Evolutionary conservation across 345 rosid species (phyloP), one percentile per base, ranked within the genome.

Genomic region (Arabidopsis suecica): DNA sequence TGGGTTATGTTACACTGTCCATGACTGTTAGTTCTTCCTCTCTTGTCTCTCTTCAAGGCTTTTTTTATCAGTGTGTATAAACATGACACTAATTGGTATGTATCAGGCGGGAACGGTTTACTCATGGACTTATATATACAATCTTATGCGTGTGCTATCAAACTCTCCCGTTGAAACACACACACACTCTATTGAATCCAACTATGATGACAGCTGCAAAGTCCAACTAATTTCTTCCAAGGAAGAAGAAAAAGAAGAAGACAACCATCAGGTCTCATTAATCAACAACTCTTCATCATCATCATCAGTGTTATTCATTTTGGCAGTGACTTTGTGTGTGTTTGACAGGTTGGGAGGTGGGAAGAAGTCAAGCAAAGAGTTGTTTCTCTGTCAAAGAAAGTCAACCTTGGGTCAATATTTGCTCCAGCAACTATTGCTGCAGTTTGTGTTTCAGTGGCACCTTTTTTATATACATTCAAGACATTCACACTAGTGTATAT

Each of bases 1-100:
- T 83, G 77, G 88, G 84, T 33, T 90, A 90, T 77, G 85, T 71
- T 61, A 86, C 96, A 57, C 83, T 90, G 7, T 90, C 96, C 57
- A 85, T 88, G 89, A 86, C 96, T n/a, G 93, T 90, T 81, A 12
- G 82, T 55, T 69, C 16, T 28, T 8, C 30, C 28, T 30, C 9
- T 9, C 28, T 9, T 28, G 13, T 61, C 48, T 32, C 18, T 49
- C 11, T 59, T 30, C 42, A 38, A 58, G 68, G 47, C 3, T 56
- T 30, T 40, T n/a, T 11, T 37, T n/a, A 23, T 61, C 3, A 45
- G 45, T 38, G 33, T 61, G n/a, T 54, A 4, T 32, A 28, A 28
- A 2, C 7, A 66, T 74, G 51, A 34, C 41, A n/a, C 18, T 72
- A 25, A 23, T 65, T 73, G 18, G 44, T 64, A 2, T 61, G 7